phyloP scores from a whole-genome alignment of 305 asterid species.

The Salvia sclarea region DNA sequence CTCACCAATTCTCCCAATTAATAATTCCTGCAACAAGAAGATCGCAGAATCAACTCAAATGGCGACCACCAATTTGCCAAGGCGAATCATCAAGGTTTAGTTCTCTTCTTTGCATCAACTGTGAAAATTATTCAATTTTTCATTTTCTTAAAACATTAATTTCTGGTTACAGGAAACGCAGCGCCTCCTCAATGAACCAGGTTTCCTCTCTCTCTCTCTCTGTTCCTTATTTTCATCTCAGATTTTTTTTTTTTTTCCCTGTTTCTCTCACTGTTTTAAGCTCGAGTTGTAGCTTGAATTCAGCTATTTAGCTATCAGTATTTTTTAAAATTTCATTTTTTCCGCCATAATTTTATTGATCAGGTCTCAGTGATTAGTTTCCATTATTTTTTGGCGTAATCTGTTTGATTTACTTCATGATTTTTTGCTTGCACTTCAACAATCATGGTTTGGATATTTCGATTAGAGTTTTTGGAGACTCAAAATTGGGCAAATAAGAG shows the following conservation, averaged over 20 bases:
- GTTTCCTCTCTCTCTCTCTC: neutral
- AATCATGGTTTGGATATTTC: neutral
- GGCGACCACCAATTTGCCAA: constrained; percentile 26
- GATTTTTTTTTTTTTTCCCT: neutral
- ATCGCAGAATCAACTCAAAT: neutral
- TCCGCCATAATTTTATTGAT: neutral
- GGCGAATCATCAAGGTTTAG: constrained; percentile 27
- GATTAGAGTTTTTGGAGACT: constrained; percentile 13
- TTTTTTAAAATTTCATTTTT: neutral
- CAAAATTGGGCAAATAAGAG: neutral
- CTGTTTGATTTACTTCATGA: too few species aligned
- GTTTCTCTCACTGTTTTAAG: neutral
- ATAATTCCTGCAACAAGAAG: too few species aligned
- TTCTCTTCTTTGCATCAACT: too few species aligned
- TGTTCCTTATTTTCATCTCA: neutral
- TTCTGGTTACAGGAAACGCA: constrained; percentile 24
- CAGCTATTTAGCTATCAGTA: neutral
- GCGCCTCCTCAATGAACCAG: constrained; percentile 31
- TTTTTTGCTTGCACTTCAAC: too few species aligned
- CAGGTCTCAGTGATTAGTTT: neutral
- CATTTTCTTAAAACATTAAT: neutral
- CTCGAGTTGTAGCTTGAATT: neutral
- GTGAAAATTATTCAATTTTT: too few species aligned
- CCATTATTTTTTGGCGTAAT: neutral
- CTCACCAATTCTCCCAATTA: neutral